Evolutionary conservation across 2,329 filamentous ascomycete species (phyloP), one percentile per base, ranked within the genome.

Genomic region (Cercospora brassicicola): DNA sequence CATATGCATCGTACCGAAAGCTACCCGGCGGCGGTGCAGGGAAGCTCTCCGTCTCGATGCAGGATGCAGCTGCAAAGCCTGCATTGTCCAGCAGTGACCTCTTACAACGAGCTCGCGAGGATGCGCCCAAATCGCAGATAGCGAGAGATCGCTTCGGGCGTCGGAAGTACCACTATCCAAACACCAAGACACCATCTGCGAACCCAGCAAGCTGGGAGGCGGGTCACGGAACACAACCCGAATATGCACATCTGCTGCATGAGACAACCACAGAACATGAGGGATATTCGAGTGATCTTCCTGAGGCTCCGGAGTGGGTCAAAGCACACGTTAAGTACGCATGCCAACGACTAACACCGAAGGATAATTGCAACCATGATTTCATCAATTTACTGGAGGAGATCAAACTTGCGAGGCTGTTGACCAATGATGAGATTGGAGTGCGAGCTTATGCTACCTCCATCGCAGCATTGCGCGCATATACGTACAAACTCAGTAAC

Each of bases 371-470:
- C 0, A 98, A 98, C 73, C 84, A 88, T 51, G 79, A 79, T 0
- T 98, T 99, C 77, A 87, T 97, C 51, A 80, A 86, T 0, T 85
- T 91, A 68, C 84, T 99, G 4, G 87, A 89, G 73, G 89, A 90
- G 67, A 92, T 98, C 71, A 88, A 90, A 56, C 87, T 87, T 2
- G 85, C 90, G 2, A 87, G 94, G 23, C 84, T 88, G 15, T 83
- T 97, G 1, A 89, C 86, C 0, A 87, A 88, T 8, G 93, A 97
- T 73, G 85, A 91, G 57, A 88, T 96, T 67, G 93, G 92, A 2
- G 88, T 94, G 0, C 87, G 93, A 59, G 93, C 94, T 0, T 98
- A 98, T 77, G 94, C 91, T 31, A 93, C 91, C 1, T 89, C 91
- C 11, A 96, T 98, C 71, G 93, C 95, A 5, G 82, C 91, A 0